Evolutionary conservation across 495 filamentous ascomycete species (phyloP).

Genomic region (Chlorociboria aeruginascens): DNA sequence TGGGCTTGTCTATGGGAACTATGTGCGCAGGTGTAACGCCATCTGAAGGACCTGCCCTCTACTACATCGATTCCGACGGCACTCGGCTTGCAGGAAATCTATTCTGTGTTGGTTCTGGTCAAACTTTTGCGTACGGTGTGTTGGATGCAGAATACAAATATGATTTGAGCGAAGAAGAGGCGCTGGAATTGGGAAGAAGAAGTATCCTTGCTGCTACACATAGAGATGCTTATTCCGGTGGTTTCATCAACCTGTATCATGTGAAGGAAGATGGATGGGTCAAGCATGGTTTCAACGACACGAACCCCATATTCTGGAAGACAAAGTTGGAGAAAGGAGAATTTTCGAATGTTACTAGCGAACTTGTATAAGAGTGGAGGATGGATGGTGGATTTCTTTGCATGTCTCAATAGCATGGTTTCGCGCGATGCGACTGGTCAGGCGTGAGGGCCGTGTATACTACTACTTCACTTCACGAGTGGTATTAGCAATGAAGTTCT

Average conservation of each 20-base stretch:
- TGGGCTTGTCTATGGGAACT: slow-evolving; percentile 95
- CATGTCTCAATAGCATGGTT: slow-evolving; percentile 18
- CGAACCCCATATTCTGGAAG: slow-evolving; percentile 97
- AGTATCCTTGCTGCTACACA: slow-evolving; percentile 96
- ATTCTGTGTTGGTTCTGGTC: slow-evolving; percentile 95
- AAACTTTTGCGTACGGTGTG: slow-evolving; percentile 98
- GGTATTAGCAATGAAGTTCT: slow-evolving; percentile 18
- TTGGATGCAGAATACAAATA: slow-evolving; percentile 90
- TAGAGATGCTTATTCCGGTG: slow-evolving; percentile 93
- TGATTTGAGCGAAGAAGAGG: slow-evolving; percentile 74
- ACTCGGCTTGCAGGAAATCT: slow-evolving; percentile 86
- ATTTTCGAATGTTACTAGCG: slow-evolving; percentile 90
- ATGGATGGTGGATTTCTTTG: slow-evolving; percentile 13
- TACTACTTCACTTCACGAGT: slow-evolving; percentile 21
- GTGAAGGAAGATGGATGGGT: slow-evolving; percentile 98
- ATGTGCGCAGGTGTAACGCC: slow-evolving; percentile 98
- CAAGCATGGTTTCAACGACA: slow-evolving; percentile 93
- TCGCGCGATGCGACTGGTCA: neutral
- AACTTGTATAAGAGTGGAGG: slow-evolving; percentile 31
- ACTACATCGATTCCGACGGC: slow-evolving; percentile 98
- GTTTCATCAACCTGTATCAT: slow-evolving; percentile 96
- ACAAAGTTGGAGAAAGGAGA: slow-evolving; percentile 96
- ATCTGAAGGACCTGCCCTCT: slow-evolving; percentile 90
- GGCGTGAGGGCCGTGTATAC: slow-evolving; percentile 12
- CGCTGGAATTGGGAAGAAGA: slow-evolving; percentile 77